phyloP scores from a whole-genome alignment of 75 land plant species.

The Chamaecyparis obtusa region DNA sequence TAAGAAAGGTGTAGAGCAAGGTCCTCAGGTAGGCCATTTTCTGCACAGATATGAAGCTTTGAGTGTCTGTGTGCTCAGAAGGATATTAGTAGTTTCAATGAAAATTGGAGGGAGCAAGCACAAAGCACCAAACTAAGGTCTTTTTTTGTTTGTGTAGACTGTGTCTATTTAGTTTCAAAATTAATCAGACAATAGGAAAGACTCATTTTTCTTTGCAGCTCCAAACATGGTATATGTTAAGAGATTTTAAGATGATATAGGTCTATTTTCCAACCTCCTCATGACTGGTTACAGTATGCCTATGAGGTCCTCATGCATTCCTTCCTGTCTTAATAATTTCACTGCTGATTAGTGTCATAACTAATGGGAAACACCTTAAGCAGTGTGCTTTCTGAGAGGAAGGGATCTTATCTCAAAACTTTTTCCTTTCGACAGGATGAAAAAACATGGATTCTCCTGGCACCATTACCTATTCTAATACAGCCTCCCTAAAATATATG shows the following conservation, averaged over 20 bases:
- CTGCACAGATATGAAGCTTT: not conserved
- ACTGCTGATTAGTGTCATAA: not conserved
- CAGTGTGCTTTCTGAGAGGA: not conserved
- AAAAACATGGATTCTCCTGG: not conserved
- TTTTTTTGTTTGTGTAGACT: not conserved
- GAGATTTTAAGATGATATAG: not conserved
- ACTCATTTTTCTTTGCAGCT: not conserved
- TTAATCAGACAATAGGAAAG: not conserved
- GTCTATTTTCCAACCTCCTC: not conserved
- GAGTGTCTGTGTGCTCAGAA: not conserved
- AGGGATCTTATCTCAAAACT: not conserved
- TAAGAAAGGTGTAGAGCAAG: constrained; percentile 45
- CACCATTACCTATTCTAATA: not conserved
- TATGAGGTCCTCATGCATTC: not conserved
- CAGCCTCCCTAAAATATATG: not conserved
- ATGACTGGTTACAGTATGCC: not conserved
- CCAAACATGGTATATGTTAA: not conserved
- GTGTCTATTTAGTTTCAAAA: not conserved
- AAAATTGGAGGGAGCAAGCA: not conserved
- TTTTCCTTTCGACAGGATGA: not conserved
- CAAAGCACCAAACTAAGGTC: not conserved
- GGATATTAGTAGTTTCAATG: not conserved
- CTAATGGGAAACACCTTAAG: not conserved
- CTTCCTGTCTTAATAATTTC: not conserved
- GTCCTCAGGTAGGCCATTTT: constrained; percentile 43